Evolutionary conservation across 1,284 basidiomycete species (phyloP).

Genomic region (Ustilago cynodontis): DNA sequence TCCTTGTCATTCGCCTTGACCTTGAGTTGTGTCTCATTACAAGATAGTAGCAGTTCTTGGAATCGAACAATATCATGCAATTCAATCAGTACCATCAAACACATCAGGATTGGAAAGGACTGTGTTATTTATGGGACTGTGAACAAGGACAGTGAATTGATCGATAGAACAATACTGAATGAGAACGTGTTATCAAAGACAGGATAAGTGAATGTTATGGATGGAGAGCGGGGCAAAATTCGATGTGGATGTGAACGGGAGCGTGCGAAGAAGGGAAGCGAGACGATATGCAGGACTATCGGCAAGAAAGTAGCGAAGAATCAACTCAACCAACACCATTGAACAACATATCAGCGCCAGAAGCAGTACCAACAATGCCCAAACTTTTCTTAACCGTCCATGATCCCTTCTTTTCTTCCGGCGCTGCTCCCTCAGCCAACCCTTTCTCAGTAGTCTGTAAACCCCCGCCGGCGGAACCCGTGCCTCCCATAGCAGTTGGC

Average conservation of each 20-base stretch:
- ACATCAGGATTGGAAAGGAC: not conserved
- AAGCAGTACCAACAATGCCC: constrained; percentile 5
- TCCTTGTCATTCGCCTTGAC: not conserved
- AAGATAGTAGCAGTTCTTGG: too few relatives aligned
- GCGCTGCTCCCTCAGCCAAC: not conserved
- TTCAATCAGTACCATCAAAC: not conserved
- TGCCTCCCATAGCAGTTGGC: not conserved
- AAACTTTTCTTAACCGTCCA: not conserved
- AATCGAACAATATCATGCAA: not conserved
- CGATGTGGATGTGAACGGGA: not conserved
- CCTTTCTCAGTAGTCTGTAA: not conserved
- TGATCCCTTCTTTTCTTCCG: not conserved
- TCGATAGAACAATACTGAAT: not conserved
- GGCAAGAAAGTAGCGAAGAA: not conserved
- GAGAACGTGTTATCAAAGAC: constrained; percentile 6
- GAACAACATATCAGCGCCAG: constrained; percentile 23
- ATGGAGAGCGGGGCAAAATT: not conserved
- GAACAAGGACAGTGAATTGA: constrained; percentile 1
- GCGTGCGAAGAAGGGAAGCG: not conserved
- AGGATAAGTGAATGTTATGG: not conserved
- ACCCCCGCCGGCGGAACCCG: not conserved
- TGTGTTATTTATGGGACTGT: not conserved
- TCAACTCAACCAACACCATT: constrained; percentile 19
- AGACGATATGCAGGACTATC: not conserved
- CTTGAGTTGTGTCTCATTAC: too few relatives aligned